Conservation (phyloP, 108 stramenopile species). For the Pelagomonas calceolata region DNA sequence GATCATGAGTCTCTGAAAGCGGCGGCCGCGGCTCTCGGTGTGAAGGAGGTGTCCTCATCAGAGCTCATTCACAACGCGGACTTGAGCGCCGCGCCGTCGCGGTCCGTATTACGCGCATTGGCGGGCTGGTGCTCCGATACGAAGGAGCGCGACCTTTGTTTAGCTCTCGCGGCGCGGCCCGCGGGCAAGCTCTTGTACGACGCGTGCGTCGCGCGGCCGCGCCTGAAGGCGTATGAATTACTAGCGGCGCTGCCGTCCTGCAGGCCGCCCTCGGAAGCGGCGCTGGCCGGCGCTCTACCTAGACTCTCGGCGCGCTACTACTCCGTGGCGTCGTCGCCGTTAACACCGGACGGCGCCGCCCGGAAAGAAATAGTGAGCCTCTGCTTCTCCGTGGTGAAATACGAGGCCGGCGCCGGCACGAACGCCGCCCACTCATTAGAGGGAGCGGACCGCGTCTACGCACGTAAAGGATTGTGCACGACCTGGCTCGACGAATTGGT, state of each 20-base stretch:
- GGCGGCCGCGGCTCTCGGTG: slow-evolving; percentile 4
- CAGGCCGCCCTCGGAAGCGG: slow-evolving; percentile 53
- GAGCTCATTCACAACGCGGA: slow-evolving; percentile 52
- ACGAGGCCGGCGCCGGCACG: slow-evolving; percentile 15
- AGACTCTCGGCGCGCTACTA: slow-evolving; percentile 76
- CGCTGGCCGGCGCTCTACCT: slow-evolving; percentile 54
- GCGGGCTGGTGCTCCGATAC: slow-evolving; percentile 50
- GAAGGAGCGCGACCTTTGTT: slow-evolving; percentile 13
- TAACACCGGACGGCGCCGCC: slow-evolving; percentile 20
- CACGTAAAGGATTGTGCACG: slow-evolving; percentile 38
- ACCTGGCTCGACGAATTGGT: slow-evolving; percentile 56
- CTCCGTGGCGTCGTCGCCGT: slow-evolving; percentile 75
- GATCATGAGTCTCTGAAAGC: slow-evolving; percentile 26
- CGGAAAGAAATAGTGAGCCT: slow-evolving; percentile 17
- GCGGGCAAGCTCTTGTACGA: slow-evolving; percentile 27
- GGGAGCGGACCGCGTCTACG: background rate
- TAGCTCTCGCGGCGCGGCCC: background rate
- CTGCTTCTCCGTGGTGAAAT: slow-evolving; percentile 81
- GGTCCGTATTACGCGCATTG: slow-evolving; percentile 43
- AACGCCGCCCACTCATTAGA: background rate
- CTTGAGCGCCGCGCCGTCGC: slow-evolving; percentile 59
- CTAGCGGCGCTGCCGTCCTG: slow-evolving; percentile 75
- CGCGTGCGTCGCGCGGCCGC: slow-evolving; percentile 55
- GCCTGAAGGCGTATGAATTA: slow-evolving; percentile 57
- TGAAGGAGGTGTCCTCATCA: slow-evolving; percentile 39